A percentile compares a stretch with the other conserved stretches of the same genome.
Evolutionary conservation across 176 grass and related monocot species (phyloP).

Genomic region (Pontederia paniculata): DNA sequence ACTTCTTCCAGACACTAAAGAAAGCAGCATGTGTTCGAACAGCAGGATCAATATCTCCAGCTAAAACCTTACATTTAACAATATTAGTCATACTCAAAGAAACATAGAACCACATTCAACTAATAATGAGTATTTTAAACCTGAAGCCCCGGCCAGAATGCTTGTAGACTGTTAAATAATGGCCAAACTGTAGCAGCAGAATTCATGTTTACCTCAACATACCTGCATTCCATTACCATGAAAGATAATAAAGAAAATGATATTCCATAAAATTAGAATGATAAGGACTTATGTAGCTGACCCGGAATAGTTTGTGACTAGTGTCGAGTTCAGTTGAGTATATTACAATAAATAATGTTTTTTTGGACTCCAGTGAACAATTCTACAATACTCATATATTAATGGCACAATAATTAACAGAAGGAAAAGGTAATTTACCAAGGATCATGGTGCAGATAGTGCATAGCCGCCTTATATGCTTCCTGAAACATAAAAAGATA

Average conservation of each 20-base stretch:
- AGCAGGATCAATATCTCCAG: slow-evolving; percentile 91
- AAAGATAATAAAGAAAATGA: background rate
- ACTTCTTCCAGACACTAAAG: slow-evolving; percentile 97
- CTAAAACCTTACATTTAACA: slow-evolving; percentile 94
- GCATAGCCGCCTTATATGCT: slow-evolving; percentile 92
- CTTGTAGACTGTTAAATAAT: slow-evolving; percentile 92
- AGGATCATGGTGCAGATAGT: slow-evolving; percentile 84
- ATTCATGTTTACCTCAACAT: slow-evolving; percentile 97
- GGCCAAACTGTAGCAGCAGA: slow-evolving; percentile 95
- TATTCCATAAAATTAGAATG: background rate
- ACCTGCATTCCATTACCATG: slow-evolving; percentile 37
- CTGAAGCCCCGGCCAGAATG: slow-evolving; percentile 99
- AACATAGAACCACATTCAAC: slow-evolving; percentile 11
- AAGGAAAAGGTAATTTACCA: slow-evolving; percentile 42
- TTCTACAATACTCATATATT: slow-evolving; percentile 2
- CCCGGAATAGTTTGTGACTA: too few species aligned
- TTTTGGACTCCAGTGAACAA: background rate
- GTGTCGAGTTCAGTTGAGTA: too few species aligned
- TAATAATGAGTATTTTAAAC: slow-evolving; percentile 42
- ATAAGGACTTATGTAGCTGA: too few species aligned
- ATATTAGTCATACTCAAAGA: slow-evolving; percentile 63
- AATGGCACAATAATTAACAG: slow-evolving; percentile 12
- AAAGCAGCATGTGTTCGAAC: slow-evolving; percentile 94
- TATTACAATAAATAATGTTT: too few species aligned
- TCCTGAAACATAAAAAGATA: slow-evolving; percentile 87